Evolutionary conservation across 176 grass and related monocot genomes (phyloP), one percentile per base, ranked within the genome.

Genomic region (Cenchrus fungigraminus): DNA sequence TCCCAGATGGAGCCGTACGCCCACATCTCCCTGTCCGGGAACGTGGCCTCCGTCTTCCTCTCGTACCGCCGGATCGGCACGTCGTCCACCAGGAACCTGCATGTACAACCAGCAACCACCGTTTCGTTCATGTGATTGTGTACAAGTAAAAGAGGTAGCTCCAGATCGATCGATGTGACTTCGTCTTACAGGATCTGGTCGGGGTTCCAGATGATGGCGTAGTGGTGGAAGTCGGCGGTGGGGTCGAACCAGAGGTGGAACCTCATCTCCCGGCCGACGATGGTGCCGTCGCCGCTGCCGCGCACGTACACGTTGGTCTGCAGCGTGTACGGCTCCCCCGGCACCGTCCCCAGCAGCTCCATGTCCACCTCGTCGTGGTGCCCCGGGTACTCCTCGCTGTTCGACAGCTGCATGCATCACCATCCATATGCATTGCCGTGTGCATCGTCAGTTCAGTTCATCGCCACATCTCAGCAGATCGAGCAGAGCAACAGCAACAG

Each of bases 201-300:
- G 13, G 91, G 70, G 82, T 91, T 91, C 90, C 90, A 91, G 44
- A 88, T 49, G 76, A 91, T 51, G 28, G 90, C 90, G 53, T 91
- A 91, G 47, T 82, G 90, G 85, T 97, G 91, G 89, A 91, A 97
- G 74, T 86, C 94, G 52, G 83, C 34, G 46, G 87, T 82, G 5
- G 94, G 91, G 51, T 97, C 89, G 77, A 97, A 97, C 91, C 94
- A 97, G 79, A 97, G 94, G 66, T 87, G 86, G 71, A 94, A 91
- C 85, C 88, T 73, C 88, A 93, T 88, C 88, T 93, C 91, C 78
- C 91, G 67, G 16, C 91, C 91, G 45, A 90, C 65, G 86, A 93
- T 81, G 74, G 46, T 25, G 8, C 88, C 85, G 67, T 93, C 91
- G 9, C 91, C 91, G 16, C 82, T 93, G 71, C 88, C 91, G 32